Conservation (phyloP, 164 flowering plant genomes). For the Piper betle region DNA sequence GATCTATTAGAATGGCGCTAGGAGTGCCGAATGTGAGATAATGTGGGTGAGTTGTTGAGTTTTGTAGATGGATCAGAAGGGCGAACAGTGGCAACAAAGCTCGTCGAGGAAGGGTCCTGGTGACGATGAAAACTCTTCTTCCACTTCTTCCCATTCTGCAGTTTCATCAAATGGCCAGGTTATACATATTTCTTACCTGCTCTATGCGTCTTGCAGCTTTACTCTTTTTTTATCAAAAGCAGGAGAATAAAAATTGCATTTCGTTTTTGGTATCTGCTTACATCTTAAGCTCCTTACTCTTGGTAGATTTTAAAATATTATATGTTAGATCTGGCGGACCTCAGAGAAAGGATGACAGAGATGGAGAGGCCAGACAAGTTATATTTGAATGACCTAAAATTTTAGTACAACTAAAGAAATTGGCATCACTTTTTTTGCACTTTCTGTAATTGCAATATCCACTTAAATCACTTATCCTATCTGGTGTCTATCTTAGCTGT, state of each 20-base stretch:
- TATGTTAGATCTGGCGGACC: not conserved
- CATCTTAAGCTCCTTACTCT: not conserved
- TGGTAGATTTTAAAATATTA: not conserved
- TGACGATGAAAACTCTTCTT: slow-evolving; percentile 45
- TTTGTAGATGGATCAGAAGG: slow-evolving; percentile 29
- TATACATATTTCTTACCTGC: not conserved
- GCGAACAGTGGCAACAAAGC: slow-evolving; percentile 41
- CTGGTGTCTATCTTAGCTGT: too few species aligned
- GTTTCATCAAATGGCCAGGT: slow-evolving; percentile 50
- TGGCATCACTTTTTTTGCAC: too few species aligned
- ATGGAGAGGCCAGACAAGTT: too few species aligned
- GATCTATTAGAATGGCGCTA: not conserved
- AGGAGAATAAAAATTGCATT: not conserved
- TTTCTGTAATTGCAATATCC: too few species aligned
- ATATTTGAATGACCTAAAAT: too few species aligned
- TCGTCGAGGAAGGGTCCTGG: slow-evolving; percentile 42
- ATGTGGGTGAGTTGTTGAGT: not conserved
- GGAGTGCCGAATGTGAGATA: not conserved
- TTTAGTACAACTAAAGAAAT: too few species aligned
- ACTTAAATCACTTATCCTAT: too few species aligned
- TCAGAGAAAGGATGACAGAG: too few species aligned
- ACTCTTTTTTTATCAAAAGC: not conserved
- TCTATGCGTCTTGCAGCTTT: not conserved
- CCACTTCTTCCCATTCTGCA: slow-evolving; percentile 42
- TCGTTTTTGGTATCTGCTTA: not conserved